Conservation (phyloP, 176 grass and related monocot species). For the Hordeum marinum region DNA sequence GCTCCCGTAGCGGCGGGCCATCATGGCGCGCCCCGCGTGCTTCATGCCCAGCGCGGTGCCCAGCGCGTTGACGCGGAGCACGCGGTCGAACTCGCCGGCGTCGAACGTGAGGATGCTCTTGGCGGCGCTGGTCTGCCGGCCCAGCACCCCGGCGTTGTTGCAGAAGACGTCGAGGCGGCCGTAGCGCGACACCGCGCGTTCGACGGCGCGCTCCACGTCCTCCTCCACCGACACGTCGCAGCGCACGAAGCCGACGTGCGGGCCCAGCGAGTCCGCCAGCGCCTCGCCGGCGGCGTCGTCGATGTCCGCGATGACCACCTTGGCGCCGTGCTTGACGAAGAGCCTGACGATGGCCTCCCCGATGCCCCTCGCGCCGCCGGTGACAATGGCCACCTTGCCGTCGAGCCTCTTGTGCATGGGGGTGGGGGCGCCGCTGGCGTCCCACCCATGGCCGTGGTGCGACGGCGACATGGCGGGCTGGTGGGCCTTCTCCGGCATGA, state of each 20-base stretch:
- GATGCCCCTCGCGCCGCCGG: constrained; percentile 79
- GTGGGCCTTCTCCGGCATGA: constrained; percentile 44
- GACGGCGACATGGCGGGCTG: constrained; percentile 35
- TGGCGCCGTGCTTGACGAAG: constrained; percentile 67
- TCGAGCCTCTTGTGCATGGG: constrained; percentile 76
- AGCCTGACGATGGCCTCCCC: constrained; percentile 74
- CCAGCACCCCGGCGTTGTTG: constrained; percentile 88
- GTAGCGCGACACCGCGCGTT: constrained; percentile 33
- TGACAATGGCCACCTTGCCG: constrained; percentile 85
- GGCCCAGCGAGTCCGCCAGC: constrained; percentile 49
- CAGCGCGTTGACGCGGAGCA: constrained; percentile 91
- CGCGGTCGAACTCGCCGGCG: constrained; percentile 77
- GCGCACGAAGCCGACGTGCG: constrained; percentile 44
- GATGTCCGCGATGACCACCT: constrained; percentile 80
- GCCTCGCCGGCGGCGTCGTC: constrained; percentile 40
- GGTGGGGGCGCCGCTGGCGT: constrained; percentile 44
- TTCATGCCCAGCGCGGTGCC: constrained; percentile 94
- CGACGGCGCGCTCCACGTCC: constrained; percentile 56
- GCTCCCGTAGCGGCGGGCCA: constrained; percentile 44
- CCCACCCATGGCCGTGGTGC: constrained; percentile 46
- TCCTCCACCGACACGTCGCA: constrained; percentile 77
- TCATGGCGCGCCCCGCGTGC: constrained; percentile 89
- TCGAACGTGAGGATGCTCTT: constrained; percentile 88
- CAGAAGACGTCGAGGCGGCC: constrained; percentile 67
- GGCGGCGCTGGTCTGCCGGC: constrained; percentile 67